Conservation (phyloP, 768 basidiomycete genomes). For the Cubamyces sp. region DNA sequence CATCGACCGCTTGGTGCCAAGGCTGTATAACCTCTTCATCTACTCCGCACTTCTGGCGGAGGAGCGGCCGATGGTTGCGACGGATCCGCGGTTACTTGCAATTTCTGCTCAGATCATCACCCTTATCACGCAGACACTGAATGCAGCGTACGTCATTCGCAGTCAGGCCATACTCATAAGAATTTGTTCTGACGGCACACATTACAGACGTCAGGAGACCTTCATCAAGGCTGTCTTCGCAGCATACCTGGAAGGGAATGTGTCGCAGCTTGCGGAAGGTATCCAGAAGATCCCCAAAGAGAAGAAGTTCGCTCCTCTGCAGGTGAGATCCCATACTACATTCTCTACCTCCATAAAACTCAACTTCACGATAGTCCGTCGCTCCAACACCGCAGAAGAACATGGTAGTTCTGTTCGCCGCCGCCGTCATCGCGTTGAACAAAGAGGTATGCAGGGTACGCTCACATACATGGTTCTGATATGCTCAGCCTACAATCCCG, state of each 20-base stretch:
- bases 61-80: constrained; percentile 34
- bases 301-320: constrained; percentile 51
- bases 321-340: constrained; percentile 41
- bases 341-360: not conserved
- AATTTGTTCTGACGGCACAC: too few species aligned
- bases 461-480: not conserved
- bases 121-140: constrained; percentile 65
- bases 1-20: constrained; percentile 72
- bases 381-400: constrained; percentile 59
- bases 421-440: constrained; percentile 64
- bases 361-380: constrained; percentile 45
- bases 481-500: not conserved
- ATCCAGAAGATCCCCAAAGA: constrained; percentile 51
- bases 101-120: constrained; percentile 70
- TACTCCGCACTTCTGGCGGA: constrained; percentile 39
- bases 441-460: constrained; percentile 54
- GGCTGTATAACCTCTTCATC: constrained; percentile 69
- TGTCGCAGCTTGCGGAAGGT: constrained; percentile 57
- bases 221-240: constrained; percentile 56
- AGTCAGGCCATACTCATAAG: not conserved
- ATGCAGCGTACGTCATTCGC: constrained; percentile 59
- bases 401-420: constrained; percentile 66
- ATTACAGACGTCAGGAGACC: constrained; percentile 62
- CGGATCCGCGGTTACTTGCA: constrained; percentile 58
- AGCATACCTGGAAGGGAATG: constrained; percentile 59